Base-by-base conservation (phyloP, 805 yeast species). In the Candida multigemmis region DNA sequence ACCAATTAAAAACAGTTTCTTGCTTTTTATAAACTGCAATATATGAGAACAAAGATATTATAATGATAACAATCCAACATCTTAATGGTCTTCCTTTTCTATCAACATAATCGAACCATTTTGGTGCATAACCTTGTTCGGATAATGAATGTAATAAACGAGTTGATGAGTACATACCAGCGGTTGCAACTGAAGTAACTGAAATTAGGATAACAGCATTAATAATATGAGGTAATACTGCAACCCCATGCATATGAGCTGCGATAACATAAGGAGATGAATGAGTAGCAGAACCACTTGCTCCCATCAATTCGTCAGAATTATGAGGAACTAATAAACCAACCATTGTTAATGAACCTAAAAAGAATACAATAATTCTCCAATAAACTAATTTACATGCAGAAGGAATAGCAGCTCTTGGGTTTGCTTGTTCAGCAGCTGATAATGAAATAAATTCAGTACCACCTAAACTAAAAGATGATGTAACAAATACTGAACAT, bases 241-340 rank as follows among this genome's bases (percentile, higher is more conserved):
- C 36, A 23, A 60, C 53, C 8, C 59, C 59, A 28, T 60, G 64
- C n/a, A 48, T 36, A 23, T 53, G 55, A 28, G 60, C 64, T 25
- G 68, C 65, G 27, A 60, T 40, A 10, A 60, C 68, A 33, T 40
- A 60, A 4, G 68, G 66, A 19, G 66, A 59, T 4, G 66, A 65
- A 31, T 50, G 48, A 21, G 59, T 34, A 11, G 46, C 44, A 21
- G 51, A 40, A 19, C 53, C 54, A 4, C 41, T 40, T 4, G 54
- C 33, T 11, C 65, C 63, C 58, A 59, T 43, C 25, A 59, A 53
- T 23, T 42, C 32, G 18, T 36, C 48, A 13, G 57, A 48, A 34
- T 34, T 44, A 26, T 47, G 36, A 6, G 66, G 66, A 19, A 59
- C 66, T 32, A 59, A 48, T 30, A 59, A 50, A 4, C 65, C 65